These are phyloP conservation scores for Yarrowia alimentaria DNA, from an alignment of 805 yeast species.

Conservation along the genomic window DNA sequence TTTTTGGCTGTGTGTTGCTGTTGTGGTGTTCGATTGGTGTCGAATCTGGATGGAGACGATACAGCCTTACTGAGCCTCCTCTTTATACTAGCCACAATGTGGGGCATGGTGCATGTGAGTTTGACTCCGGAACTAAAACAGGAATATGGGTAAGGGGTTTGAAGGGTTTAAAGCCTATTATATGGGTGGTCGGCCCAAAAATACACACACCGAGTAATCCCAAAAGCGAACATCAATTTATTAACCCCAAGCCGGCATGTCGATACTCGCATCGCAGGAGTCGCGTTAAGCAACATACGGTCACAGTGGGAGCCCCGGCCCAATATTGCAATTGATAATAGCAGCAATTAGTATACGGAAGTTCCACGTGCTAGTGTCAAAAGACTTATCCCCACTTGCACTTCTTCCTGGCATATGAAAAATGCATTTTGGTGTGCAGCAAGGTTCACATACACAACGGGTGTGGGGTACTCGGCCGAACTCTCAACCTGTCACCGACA, in stretches of 20 bases:
- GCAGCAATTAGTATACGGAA: neutral
- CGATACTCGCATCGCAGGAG: slow-evolving; percentile 1
- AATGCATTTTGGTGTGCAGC: too few relatives aligned
- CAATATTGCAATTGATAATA: too few relatives aligned
- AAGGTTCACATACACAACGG: slow-evolving; percentile 16
- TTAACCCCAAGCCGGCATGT: slow-evolving; percentile 10
- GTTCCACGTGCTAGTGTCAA: slow-evolving; percentile 10
- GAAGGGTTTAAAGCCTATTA: slow-evolving; percentile 21
- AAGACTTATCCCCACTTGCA: slow-evolving; percentile 10
- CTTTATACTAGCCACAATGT: slow-evolving; percentile 26
- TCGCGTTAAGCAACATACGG: too few relatives aligned
- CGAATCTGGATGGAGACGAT: too few relatives aligned
- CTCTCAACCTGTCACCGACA: slow-evolving; percentile 22
- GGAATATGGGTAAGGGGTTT: neutral
- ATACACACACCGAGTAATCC: slow-evolving; percentile 14
- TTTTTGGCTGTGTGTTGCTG: slow-evolving; percentile 14
- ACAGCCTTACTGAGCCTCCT: neutral
- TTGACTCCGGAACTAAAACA: neutral
- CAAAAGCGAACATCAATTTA: slow-evolving; percentile 10
- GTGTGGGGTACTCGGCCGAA: slow-evolving; percentile 27
- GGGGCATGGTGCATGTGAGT: slow-evolving; percentile 25
- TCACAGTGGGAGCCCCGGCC: too few relatives aligned
- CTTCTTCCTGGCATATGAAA: slow-evolving; percentile 5
- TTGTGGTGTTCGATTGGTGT: too few relatives aligned
- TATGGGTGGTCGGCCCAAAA: slow-evolving; percentile 15